Evolutionary conservation across 768 basidiomycete genomes (phyloP), one percentile per base, ranked within the genome.

Genomic region (Lactifluus subvellereus): DNA sequence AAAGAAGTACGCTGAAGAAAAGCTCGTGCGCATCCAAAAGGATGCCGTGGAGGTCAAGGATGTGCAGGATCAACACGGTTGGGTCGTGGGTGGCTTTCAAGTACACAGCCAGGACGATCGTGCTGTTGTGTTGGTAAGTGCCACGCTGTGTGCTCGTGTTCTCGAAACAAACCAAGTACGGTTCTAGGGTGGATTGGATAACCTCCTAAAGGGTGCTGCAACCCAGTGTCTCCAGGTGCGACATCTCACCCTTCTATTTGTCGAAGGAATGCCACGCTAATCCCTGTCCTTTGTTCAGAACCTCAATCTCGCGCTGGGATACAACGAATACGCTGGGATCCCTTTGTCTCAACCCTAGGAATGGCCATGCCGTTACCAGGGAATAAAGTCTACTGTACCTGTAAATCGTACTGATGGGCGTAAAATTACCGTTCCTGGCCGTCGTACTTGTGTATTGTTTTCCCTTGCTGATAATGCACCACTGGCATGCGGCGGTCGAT

Each of bases 171-270:
- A 53, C 43, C 35, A n/a, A 2, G 35, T 7, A 14, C 22, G 52
- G n/a, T 52, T 7, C 38, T 65, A 93, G 91, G 96, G 93, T 54
- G 94, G 94, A 0, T 76, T 99, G 70, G 97, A 99, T 72, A 99
- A 99, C 77, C 77, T 99, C 60, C 79, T 99, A 65, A 99, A 99
- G 74, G 97, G 97, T 7, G 97, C 97, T 54, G 97, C 97, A 18
- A 98, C 96, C n/a, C 97, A 99, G 74, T 98, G 96, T 74, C 72
- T 99, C 65, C 94, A 96, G 82, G 91, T 93, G 55, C 20, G 86
- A n/a, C 30, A 18, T 37, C 33, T 45, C 33, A 27, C 32, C 9
- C n/a, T 40, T 16, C 32, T 55, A 27, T 16, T 43, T 1, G 16
- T 40, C 27, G 11, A 37, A 45, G 6, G 18, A 45, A 32, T 30